Evolutionary conservation across 352 stramenopile genomes (phyloP).

Genomic region (Globisporangium takayamanum): DNA sequence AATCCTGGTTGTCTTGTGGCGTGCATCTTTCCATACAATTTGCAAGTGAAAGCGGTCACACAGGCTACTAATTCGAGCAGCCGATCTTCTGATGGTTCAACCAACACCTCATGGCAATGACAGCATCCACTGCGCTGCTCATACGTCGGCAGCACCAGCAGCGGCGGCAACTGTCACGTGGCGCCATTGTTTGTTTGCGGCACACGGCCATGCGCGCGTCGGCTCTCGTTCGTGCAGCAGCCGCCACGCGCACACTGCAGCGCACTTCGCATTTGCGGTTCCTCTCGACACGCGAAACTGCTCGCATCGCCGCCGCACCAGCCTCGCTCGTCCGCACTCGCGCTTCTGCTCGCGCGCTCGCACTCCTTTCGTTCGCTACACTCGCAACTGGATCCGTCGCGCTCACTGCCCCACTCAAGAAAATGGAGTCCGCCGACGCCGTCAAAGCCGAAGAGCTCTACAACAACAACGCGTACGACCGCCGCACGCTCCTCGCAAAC

Average conservation of each 20-base stretch:
- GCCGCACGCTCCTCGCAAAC: slow-evolving; percentile 53
- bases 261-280: slow-evolving; percentile 14
- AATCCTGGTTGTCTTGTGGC: neutral
- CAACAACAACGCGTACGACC: slow-evolving; percentile 67
- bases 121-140: too few relatives aligned
- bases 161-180: too few relatives aligned
- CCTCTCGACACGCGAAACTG: slow-evolving; percentile 12
- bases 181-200: neutral
- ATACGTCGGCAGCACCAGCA: too few relatives aligned
- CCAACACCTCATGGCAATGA: too few relatives aligned
- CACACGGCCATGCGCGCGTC: slow-evolving; percentile 6
- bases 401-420: slow-evolving; percentile 18
- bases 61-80: too few relatives aligned
- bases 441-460: slow-evolving; percentile 78
- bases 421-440: slow-evolving; percentile 55
- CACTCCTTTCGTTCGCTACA: slow-evolving; percentile 19
- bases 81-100: too few relatives aligned
- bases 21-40: neutral
- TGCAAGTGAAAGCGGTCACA: neutral
- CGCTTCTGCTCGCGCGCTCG: slow-evolving; percentile 9
- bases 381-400: slow-evolving; percentile 10
- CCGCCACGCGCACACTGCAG: neutral
- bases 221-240: slow-evolving; percentile 2
- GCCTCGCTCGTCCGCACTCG: slow-evolving; percentile 1
- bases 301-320: neutral